Evolutionary conservation across 2,329 filamentous ascomycete genomes (phyloP).

Genomic region (Verticillium nubilum): DNA sequence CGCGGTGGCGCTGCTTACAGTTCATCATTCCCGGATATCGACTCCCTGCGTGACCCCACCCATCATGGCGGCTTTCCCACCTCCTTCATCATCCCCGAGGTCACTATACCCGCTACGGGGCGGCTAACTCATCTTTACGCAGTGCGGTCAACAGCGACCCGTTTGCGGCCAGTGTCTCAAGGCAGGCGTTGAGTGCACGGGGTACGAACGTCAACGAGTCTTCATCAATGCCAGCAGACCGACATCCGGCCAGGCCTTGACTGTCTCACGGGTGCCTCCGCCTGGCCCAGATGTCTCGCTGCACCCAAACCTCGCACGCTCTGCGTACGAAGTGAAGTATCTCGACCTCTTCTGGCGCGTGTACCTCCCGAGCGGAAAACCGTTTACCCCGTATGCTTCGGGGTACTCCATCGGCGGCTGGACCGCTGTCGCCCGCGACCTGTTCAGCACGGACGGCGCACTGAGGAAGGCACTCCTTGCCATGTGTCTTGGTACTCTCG

Average conservation of each 20-base stretch:
- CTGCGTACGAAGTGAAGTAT: slow-evolving; percentile 10
- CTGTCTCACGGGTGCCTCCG: neutral
- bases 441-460: slow-evolving; percentile 13
- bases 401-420: slow-evolving; percentile 11
- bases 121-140: neutral
- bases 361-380: slow-evolving; percentile 9
- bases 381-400: neutral
- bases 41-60: neutral
- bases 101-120: neutral
- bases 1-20: neutral
- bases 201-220: slow-evolving; percentile 12
- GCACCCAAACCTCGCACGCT: slow-evolving; percentile 3
- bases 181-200: slow-evolving; percentile 9
- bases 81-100: neutral
- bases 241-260: neutral
- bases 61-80: neutral
- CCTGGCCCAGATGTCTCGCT: neutral
- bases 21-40: neutral
- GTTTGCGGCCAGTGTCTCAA: slow-evolving; percentile 13
- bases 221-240: slow-evolving; percentile 11
- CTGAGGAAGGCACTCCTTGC: slow-evolving; percentile 13
- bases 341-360: slow-evolving; percentile 12
- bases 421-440: slow-evolving; percentile 13
- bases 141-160: slow-evolving; percentile 14
- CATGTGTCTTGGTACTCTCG: slow-evolving; percentile 14